Base-by-base conservation (phyloP, 106 monocot genomes). In the Apostasia ramifera region DNA sequence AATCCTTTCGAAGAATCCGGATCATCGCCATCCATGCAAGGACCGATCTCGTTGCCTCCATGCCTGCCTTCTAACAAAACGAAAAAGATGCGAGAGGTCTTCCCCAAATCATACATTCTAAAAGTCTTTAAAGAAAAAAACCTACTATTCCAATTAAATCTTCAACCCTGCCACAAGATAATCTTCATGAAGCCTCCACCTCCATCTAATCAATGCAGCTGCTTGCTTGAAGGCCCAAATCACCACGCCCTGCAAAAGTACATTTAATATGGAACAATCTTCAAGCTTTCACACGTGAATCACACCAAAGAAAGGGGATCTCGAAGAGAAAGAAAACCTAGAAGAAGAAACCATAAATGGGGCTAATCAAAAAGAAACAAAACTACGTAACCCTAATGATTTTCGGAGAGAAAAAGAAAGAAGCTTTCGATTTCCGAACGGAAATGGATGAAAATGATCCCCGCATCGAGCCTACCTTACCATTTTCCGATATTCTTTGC, bases 61-160 rank as follows among this genome's bases (percentile, higher is more conserved):
- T 69, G 55, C 51, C 76, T 71, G 50, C 66, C 76, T 42, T 64
- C 79, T 69, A 84, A 61, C 66, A 79, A 66, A 4, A 68, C 6
- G 42, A 76, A 73, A 26, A 44, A 51, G 44, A 43, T 11, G 72
- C 38, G 83, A 66, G 54, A 63, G 45, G 26, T 65, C 65, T 37
- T 12, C 46, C 48, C 46, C 65, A 44, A 65, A 65, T 65, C 65
- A 65, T 65, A 15, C 13, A 47, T 48, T 47, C 47, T 47, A 47
- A 48, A 1, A 48, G 12, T 43, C 13, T 65, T 26, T 26, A 65
- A 47, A 47, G 7, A 65, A 15, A 46, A 48, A 7, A 65, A 37
- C 48, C 65, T 37, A 65, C 13, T 15, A 48, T 26, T 65, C 48
- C 37, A 65, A 26, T 1, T 1, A n/a, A 12, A 12, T 3, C 12